These are phyloP conservation scores for Exophiala sideris DNA, from an alignment of 2,329 filamentous ascomycete genomes.

Conservation along the genomic window DNA sequence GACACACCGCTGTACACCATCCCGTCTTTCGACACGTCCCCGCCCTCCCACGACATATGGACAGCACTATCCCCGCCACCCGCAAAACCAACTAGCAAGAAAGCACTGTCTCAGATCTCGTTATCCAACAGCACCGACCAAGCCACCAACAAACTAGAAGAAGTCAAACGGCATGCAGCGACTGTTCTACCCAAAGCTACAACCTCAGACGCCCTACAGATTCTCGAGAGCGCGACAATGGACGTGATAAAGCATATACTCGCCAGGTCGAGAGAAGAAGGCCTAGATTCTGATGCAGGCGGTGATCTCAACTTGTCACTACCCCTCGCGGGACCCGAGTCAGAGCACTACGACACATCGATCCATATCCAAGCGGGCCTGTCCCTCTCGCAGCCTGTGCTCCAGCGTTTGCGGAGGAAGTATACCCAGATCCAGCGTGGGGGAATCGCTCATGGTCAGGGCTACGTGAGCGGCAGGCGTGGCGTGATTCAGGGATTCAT, in stretches of 20 bases:
- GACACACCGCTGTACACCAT: conserved; percentile 64
- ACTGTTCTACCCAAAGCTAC: conserved; percentile 41
- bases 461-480: conserved; percentile 32
- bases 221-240: conserved; percentile 35
- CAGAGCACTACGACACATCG: background rate
- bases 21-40: conserved; percentile 53
- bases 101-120: conserved; percentile 19
- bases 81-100: conserved; percentile 24
- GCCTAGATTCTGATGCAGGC: conserved; percentile 11
- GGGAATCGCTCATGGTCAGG: conserved; percentile 34
- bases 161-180: conserved; percentile 41
- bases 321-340: conserved; percentile 1
- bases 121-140: conserved; percentile 1
- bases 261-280: conserved; percentile 5
- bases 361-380: conserved; percentile 22
- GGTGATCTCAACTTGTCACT: conserved; percentile 18
- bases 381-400: conserved; percentile 38
- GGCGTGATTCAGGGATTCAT: conserved; percentile 46
- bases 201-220: conserved; percentile 41
- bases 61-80: conserved; percentile 45
- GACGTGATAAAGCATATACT: conserved; percentile 26
- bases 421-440: conserved; percentile 46
- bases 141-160: conserved; percentile 24
- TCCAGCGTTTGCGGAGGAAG: conserved; percentile 45
- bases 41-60: conserved; percentile 60